Evolutionary conservation across 345 rosid genomes (phyloP), one percentile per base, ranked within the genome.

Genomic region (Isatis tinctoria): DNA sequence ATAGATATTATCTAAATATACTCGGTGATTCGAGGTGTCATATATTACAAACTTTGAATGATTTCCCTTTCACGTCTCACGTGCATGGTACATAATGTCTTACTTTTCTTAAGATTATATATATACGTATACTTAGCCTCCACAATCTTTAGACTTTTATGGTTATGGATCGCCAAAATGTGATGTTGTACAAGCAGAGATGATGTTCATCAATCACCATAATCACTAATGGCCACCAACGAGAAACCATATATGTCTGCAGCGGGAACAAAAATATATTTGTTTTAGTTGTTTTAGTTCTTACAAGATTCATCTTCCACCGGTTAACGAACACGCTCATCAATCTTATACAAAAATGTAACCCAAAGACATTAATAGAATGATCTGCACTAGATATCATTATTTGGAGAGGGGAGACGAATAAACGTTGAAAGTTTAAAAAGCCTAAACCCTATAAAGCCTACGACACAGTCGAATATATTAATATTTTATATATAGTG

Each of bases 381-480:
- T 57, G 14, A 60, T 65, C 11, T 67, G 35, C 28, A 3, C 20
- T 8, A 60, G 7, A 30, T 49, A 48, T 67, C 62, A 39, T 58
- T 48, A 67, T 67, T 36, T 30, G 48, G 47, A 36, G 54, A 32
- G 22, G 59, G 24, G 73, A 40, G 47, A 36, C 58, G 74, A 76
- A 68, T 76, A 69, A 41, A 70, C 70, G 68, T 41, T 67, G 30
- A 69, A 68, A 75, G 49, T 52, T 52, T 4, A 69, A 35, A 69
- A 76, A 76, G 69, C 57, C 63, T 67, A 67, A 60, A 60, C 79
- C 79, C 79, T 75, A 75, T 60, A 60, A 75, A 76, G 80, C 67
- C 60, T 70, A 64, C 49, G 12, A 6, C 30, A 3, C 16, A 30
- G 58, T 27, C 10, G 5, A 76, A 37, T 69, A 54, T 35, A 54